Percentiles rank a stretch among this genome's conserved stretches.
These are phyloP conservation scores for Sarocladiaceae sp. DNA, from an alignment of 2,329 filamentous ascomycete species.

Conservation along the genomic window DNA sequence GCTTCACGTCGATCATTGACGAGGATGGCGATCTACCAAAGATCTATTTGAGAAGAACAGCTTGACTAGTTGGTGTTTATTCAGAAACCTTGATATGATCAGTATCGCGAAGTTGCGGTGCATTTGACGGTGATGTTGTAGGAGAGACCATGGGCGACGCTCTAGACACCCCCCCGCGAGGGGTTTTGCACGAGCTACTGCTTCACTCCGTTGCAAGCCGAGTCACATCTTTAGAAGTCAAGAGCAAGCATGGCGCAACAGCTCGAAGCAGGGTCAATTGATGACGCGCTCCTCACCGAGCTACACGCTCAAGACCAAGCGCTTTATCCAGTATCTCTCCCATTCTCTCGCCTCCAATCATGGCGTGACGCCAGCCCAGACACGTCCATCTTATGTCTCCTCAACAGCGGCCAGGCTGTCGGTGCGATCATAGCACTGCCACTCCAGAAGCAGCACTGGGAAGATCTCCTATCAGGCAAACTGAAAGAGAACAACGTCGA, in stretches of 20 bases:
- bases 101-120: no score
- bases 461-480: neutral
- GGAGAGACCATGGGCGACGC: no score
- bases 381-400: neutral
- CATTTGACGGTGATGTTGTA: no score
- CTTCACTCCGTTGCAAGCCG: neutral
- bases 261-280: neutral
- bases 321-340: constrained; percentile 1
- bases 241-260: neutral
- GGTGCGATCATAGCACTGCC: constrained; percentile 5
- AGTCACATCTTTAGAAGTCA: neutral
- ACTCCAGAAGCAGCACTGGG: neutral
- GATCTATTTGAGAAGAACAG: no score
- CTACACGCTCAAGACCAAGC: constrained; percentile 4
- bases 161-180: no score
- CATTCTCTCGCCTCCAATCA: neutral
- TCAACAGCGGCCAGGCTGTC: neutral
- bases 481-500: neutral
- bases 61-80: no score
- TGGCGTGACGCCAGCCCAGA: constrained; percentile 7
- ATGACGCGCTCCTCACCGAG: neutral
- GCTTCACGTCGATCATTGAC: no score
- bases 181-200: no score
- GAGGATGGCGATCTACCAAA: no score
- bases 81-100: no score